phyloP scores from a whole-genome alignment of 2,329 filamentous ascomycete species.

The Lizonia empirigonia region DNA sequence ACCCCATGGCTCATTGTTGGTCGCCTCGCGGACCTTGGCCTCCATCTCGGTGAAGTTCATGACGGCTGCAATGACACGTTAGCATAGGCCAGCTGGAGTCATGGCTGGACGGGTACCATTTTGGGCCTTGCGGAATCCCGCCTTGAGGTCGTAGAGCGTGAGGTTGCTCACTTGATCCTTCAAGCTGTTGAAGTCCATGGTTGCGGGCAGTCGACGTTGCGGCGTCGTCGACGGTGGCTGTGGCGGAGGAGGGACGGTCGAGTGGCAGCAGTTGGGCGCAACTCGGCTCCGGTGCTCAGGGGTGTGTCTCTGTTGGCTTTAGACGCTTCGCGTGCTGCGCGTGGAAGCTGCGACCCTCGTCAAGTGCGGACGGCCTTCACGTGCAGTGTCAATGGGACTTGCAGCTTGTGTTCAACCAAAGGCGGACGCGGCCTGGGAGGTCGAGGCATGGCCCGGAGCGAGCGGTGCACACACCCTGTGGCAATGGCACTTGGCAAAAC shows the following conservation, averaged over 20 bases:
- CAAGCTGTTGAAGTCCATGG: slow-evolving; percentile 84
- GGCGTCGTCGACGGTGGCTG: slow-evolving; percentile 1
- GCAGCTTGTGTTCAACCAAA: neutral
- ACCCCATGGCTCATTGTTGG: slow-evolving; percentile 99
- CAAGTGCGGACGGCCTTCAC: neutral
- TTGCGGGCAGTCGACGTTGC: slow-evolving; percentile 30
- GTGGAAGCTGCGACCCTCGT: neutral
- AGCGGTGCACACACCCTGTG: slow-evolving; percentile 1
- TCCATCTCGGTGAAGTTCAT: slow-evolving; percentile 90
- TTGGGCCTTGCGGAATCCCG: slow-evolving; percentile 90
- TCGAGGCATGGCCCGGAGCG: neutral
- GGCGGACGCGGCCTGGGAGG: neutral
- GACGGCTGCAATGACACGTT: slow-evolving; percentile 66
- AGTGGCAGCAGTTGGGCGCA: slow-evolving; percentile 16
- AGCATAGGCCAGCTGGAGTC: slow-evolving; percentile 32
- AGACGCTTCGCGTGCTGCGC: neutral
- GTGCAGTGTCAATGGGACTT: neutral
- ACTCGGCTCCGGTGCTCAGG: slow-evolving; percentile 7
- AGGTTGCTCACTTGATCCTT: slow-evolving; percentile 89
- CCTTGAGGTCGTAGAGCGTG: slow-evolving; percentile 94
- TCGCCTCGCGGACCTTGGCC: slow-evolving; percentile 87
- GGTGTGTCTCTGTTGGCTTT: neutral
- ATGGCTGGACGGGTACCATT: slow-evolving; percentile 70
- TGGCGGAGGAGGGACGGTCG: slow-evolving; percentile 1
- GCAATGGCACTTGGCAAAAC: too few relatives aligned